Conservation (phyloP, 192 early-diverging fungal genomes). For the Backusella macrospora region DNA sequence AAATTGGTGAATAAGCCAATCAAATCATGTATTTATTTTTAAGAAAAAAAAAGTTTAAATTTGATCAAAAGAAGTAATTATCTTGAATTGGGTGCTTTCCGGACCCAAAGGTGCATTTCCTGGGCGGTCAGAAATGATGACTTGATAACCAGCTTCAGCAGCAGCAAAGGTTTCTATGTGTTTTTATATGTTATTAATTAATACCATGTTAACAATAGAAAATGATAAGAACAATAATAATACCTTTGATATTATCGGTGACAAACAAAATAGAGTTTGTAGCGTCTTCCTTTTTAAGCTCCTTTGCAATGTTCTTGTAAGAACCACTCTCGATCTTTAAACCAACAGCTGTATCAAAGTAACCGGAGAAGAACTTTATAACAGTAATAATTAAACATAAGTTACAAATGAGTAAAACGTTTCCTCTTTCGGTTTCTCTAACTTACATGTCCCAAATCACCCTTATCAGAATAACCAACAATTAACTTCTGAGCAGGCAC, state of each 20-base stretch:
- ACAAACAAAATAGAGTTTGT: constrained; percentile 74
- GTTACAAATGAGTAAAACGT: background rate
- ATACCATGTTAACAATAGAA: background rate
- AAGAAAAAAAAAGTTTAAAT: constrained; percentile 28
- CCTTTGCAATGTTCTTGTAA: constrained; percentile 75
- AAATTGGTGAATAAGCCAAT: background rate
- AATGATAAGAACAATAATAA: background rate
- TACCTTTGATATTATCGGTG: constrained; percentile 87
- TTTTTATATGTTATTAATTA: background rate
- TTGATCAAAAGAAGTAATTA: constrained; percentile 39
- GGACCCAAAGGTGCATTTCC: constrained; percentile 67
- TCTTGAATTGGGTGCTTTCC: constrained; percentile 17
- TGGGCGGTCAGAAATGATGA: constrained; percentile 70
- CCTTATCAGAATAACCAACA: constrained; percentile 82
- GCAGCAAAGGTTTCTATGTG: constrained; percentile 78
- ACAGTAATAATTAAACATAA: background rate
- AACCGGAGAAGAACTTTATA: constrained; percentile 70
- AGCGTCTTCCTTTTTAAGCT: constrained; percentile 56
- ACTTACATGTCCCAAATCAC: constrained; percentile 68
- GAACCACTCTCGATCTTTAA: constrained; percentile 68
- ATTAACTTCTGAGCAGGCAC: constrained; percentile 92
- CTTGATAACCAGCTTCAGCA: constrained; percentile 67
- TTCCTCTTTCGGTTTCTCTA: background rate
- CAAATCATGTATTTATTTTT: background rate
- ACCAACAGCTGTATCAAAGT: constrained; percentile 95